A percentile compares a stretch with the other conserved stretches of the same genome.
phyloP scores from a whole-genome alignment of 164 flowering plant genomes.

The Kingdonia uniflora region DNA sequence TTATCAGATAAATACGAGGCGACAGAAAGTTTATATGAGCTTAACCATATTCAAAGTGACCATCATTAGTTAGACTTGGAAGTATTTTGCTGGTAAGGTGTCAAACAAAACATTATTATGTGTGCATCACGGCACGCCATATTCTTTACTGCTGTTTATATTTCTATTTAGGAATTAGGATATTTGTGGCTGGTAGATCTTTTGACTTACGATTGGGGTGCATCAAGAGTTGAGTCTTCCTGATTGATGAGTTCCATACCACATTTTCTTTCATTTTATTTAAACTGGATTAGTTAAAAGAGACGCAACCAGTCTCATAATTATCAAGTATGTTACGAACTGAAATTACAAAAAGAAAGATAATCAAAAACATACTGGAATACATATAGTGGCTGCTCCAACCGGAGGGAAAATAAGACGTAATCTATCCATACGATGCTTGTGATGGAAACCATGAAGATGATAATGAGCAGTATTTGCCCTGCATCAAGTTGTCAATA shows the following conservation, averaged over 20 bases:
- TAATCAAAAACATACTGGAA: constrained; percentile 49
- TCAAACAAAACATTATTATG: too few relatives aligned
- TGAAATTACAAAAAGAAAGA: background rate
- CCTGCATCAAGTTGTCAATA: constrained; percentile 31
- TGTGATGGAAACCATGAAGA: constrained; percentile 97
- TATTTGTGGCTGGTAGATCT: too few relatives aligned
- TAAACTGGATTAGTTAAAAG: background rate
- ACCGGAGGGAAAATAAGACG: constrained; percentile 97
- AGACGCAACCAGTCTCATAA: too few relatives aligned
- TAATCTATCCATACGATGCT: constrained; percentile 92
- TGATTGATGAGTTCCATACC: too few relatives aligned
- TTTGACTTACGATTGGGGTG: background rate
- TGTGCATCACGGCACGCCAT: too few relatives aligned
- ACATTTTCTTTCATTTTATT: too few relatives aligned
- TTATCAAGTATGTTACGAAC: background rate
- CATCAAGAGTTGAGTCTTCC: background rate
- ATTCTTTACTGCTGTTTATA: too few relatives aligned
- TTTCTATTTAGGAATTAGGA: too few relatives aligned
- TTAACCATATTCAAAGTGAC: too few relatives aligned
- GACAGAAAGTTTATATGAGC: too few relatives aligned
- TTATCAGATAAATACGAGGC: too few relatives aligned
- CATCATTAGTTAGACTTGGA: background rate
- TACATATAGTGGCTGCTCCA: constrained; percentile 60
- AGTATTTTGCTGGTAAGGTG: too few relatives aligned
- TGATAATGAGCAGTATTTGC: constrained; percentile 87